Evolutionary conservation across 1,284 basidiomycete species (phyloP).

Genomic region (Anthracocystis setariae): DNA sequence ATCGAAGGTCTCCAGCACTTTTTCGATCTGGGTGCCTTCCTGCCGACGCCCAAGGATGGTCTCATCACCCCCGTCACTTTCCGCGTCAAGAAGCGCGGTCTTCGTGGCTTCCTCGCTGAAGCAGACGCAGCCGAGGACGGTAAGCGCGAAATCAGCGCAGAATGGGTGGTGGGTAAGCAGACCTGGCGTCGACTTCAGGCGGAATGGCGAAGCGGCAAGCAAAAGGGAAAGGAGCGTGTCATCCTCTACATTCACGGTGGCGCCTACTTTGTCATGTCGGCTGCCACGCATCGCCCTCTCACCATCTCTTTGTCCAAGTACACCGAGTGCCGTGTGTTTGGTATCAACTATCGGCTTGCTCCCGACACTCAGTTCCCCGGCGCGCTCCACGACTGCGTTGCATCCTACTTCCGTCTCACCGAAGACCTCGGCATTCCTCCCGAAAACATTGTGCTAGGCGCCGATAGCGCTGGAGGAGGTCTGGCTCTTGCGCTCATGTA

Average conservation of each 20-base stretch:
- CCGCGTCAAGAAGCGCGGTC: conserved; percentile 77
- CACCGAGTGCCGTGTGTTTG: conserved; percentile 91
- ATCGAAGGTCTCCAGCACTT: conserved; percentile 77
- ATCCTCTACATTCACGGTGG: conserved; percentile 95
- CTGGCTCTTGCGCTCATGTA: conserved; percentile 85
- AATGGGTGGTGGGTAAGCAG: conserved; percentile 93
- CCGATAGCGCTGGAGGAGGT: conserved; percentile 91
- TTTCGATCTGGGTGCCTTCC: conserved; percentile 82
- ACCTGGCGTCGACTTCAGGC: conserved; percentile 87
- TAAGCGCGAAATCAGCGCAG: conserved; percentile 83
- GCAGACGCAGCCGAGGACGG: conserved; percentile 80
- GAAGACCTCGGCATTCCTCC: conserved; percentile 90
- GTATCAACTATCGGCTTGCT: conserved; percentile 94
- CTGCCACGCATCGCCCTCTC: conserved; percentile 90
- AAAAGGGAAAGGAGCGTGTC: conserved; percentile 76
- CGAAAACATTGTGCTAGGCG: conserved; percentile 75
- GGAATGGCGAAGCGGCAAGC: conserved; percentile 73
- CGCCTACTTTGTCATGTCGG: conserved; percentile 93
- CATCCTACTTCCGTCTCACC: conserved; percentile 84
- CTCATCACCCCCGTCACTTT: conserved; percentile 95
- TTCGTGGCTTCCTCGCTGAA: conserved; percentile 81
- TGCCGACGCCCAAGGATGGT: conserved; percentile 91
- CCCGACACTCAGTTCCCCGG: conserved; percentile 95
- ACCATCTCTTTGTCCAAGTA: conserved; percentile 92
- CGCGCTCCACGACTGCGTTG: conserved; percentile 88